Conservation (phyloP, 73 alveolate species). For the Paramecium octaurelia region DNA sequence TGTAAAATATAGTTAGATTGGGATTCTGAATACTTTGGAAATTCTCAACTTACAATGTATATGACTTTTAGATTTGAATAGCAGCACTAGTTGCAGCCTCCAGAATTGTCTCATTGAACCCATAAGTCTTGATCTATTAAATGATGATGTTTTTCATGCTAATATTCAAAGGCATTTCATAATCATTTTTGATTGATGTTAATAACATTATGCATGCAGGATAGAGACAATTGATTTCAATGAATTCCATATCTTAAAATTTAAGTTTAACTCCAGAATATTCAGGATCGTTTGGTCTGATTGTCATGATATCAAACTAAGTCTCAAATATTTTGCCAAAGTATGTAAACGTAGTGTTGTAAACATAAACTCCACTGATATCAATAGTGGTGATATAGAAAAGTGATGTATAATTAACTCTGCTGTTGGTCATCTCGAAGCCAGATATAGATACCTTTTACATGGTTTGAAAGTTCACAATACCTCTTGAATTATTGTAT, state of each 20-base stretch:
- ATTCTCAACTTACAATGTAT: background rate
- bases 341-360: background rate
- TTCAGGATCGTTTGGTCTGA: background rate
- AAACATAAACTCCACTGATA: background rate
- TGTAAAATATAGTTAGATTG: background rate
- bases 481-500: slow-evolving; percentile 12
- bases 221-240: background rate
- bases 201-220: background rate
- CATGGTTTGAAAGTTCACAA: slow-evolving; percentile 22
- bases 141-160: background rate
- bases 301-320: background rate
- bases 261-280: background rate
- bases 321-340: background rate
- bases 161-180: slow-evolving; percentile 20
- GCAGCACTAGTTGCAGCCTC: slow-evolving; percentile 54
- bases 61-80: background rate
- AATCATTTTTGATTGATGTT: background rate
- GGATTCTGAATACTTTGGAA: background rate
- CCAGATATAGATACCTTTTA: background rate
- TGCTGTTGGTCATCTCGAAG: background rate
- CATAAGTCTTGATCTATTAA: background rate
- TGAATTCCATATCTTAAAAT: background rate
- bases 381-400: slow-evolving; percentile 5
- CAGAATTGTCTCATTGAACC: background rate
- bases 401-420: background rate